A percentile compares a stretch with the other conserved stretches of the same genome.
These are phyloP conservation scores for Saitoella complicata DNA, from an alignment of 805 yeast species.

Conservation along the genomic window DNA sequence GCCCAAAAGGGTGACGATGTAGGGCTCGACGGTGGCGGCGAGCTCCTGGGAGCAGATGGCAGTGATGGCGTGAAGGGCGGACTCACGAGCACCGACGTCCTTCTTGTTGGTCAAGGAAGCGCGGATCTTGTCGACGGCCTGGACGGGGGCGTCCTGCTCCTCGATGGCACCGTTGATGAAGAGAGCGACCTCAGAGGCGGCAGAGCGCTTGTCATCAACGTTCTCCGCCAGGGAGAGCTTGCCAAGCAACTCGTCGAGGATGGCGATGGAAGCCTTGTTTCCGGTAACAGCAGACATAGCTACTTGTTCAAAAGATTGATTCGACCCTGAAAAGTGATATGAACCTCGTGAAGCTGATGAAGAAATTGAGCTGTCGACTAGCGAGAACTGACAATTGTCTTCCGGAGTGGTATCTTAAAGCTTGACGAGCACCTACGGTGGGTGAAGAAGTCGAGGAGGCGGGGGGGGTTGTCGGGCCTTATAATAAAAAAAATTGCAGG, in stretches of 20 bases:
- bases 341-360: not conserved
- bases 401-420: too few species aligned
- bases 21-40: slow-evolving; percentile 92
- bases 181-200: slow-evolving; percentile 78
- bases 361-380: not conserved
- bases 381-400: too few species aligned
- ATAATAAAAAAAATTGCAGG: too few species aligned
- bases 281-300: slow-evolving; percentile 16
- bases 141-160: slow-evolving; percentile 94
- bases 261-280: slow-evolving; percentile 32
- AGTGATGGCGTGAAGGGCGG: slow-evolving; percentile 67
- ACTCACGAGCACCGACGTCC: slow-evolving; percentile 42
- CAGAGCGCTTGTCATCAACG: slow-evolving; percentile 59
- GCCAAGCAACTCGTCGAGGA: slow-evolving; percentile 82
- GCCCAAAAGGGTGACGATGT: slow-evolving; percentile 60
- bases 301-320: not conserved
- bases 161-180: slow-evolving; percentile 93
- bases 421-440: too few species aligned
- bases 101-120: slow-evolving; percentile 71
- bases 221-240: slow-evolving; percentile 78
- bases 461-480: too few species aligned
- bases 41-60: slow-evolving; percentile 68
- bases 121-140: slow-evolving; percentile 64
- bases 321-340: not conserved
- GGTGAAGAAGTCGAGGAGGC: too few species aligned